Base-by-base conservation (phyloP, 2,329 filamentous ascomycete genomes). In the Microthyrium microscopicum region DNA sequence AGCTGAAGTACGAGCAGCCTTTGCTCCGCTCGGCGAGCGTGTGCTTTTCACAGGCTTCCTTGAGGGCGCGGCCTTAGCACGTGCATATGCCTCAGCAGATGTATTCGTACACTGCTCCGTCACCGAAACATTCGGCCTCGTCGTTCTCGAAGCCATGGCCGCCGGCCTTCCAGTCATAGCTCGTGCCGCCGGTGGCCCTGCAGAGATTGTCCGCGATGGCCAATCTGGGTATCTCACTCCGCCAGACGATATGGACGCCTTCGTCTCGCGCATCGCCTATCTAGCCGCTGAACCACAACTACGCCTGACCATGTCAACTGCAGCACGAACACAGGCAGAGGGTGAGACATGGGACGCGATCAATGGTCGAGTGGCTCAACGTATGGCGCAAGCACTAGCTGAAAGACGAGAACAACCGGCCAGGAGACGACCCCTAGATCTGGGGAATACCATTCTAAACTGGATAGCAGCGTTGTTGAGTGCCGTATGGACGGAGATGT, bases 91-190 rank as follows among this genome's bases (percentile, higher is more conserved):
- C 2, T 69, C 68, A 3, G 73, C 68, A 1, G 74, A 80, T 45
- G 42, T 80, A n/a, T 79, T 80, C 46, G 52, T 80, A 11, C 74
- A 80, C 53, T 77, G 73, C 52, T 79, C 71, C 16, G 58, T 79
- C 37, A 79, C 74, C 1, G 75, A 80, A 51, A 80, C 75, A 0
- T 79, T 80, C 49, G 75, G 75, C 1, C 57, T 80, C 7, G 74
- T 80, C 0, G 74, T 79, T 2, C 56, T 79, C 2, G 75, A 79
- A 50, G 69, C 70, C 3, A 78, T 80, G 73, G 73, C 74, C 0
- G 77, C 72, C 40, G 73, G 73, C 3, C 62, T 81, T 3, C 73
- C 74, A 0, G 74, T 80, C 17, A 60, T 80, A 33, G 75, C 75
- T 3, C 63, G 76, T 29, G 73, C 79, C 43, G 70, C 76, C 46